Percentiles rank a stretch among this genome's conserved stretches.
Evolutionary conservation across 129 eudicot species (phyloP).

Genomic region (Solidago caesia): DNA sequence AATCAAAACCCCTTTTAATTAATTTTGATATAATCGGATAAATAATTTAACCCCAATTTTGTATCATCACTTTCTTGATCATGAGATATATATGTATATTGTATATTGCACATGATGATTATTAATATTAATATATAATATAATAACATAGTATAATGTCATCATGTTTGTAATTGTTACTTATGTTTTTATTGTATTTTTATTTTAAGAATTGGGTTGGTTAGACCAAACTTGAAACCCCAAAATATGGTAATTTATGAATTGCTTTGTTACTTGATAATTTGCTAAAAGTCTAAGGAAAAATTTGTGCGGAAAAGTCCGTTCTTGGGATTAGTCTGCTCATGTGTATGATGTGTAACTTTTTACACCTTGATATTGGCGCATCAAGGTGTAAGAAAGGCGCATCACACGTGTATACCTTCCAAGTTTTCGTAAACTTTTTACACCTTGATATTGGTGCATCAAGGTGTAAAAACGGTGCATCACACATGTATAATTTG

Average conservation of each 20-base stretch:
- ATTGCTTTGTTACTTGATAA: neutral
- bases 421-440: no score
- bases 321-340: no score
- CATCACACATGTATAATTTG: no score
- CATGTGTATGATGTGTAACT: no score
- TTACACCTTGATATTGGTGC: no score
- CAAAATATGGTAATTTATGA: constrained; percentile 12
- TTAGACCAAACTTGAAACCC: constrained; percentile 28
- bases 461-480: no score
- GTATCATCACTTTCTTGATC: constrained; percentile 12
- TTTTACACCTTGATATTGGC: no score
- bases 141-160: no score
- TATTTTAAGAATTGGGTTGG: neutral
- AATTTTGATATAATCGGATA: constrained; percentile 6
- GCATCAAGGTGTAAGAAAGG: no score
- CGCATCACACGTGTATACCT: no score
- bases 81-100: neutral
- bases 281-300: neutral
- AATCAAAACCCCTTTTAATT: constrained; percentile 1
- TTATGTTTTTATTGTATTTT: constrained; percentile 15
- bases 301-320: no score
- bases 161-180: constrained; percentile 11
- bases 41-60: constrained; percentile 17
- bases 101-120: neutral
- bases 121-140: no score